Evolutionary conservation across 192 early-diverging fungal species (phyloP).

Genomic region (Spizellomyces sp.): DNA sequence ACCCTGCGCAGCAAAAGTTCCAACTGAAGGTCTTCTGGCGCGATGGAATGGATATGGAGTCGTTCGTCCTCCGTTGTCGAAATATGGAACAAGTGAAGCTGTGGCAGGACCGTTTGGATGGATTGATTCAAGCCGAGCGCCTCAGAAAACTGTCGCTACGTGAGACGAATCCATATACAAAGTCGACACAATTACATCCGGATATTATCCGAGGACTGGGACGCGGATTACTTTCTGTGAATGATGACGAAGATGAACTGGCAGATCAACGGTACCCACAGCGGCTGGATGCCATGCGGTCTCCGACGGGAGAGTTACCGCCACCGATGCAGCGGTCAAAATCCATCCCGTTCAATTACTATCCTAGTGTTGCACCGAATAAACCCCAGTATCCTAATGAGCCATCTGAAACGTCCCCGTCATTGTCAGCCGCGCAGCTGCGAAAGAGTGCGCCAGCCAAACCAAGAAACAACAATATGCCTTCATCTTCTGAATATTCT

Average conservation of each 20-base stretch:
- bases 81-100: slow-evolving; percentile 90
- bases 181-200: slow-evolving; percentile 25
- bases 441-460: slow-evolving; percentile 29
- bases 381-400: not conserved
- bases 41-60: slow-evolving; percentile 73
- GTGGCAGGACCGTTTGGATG: slow-evolving; percentile 80
- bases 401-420: not conserved
- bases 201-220: slow-evolving; percentile 25
- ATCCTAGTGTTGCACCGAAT: not conserved
- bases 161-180: slow-evolving; percentile 15
- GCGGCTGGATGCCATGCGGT: not conserved
- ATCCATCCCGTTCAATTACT: slow-evolving; percentile 39
- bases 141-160: slow-evolving; percentile 25
- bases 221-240: not conserved
- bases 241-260: slow-evolving; percentile 8
- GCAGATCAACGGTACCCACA: not conserved
- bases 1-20: slow-evolving; percentile 36
- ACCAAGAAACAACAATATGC: not conserved
- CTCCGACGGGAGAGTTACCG: not conserved
- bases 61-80: slow-evolving; percentile 86
- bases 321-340: slow-evolving; percentile 25
- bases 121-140: slow-evolving; percentile 48
- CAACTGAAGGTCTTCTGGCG: slow-evolving; percentile 79
- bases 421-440: no score
- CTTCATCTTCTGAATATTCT: not conserved